Percentiles rank a stretch among this genome's conserved stretches.
Evolutionary conservation across 2,329 filamentous ascomycete species (phyloP).

Genomic region (Pseudocercospora cruenta): DNA sequence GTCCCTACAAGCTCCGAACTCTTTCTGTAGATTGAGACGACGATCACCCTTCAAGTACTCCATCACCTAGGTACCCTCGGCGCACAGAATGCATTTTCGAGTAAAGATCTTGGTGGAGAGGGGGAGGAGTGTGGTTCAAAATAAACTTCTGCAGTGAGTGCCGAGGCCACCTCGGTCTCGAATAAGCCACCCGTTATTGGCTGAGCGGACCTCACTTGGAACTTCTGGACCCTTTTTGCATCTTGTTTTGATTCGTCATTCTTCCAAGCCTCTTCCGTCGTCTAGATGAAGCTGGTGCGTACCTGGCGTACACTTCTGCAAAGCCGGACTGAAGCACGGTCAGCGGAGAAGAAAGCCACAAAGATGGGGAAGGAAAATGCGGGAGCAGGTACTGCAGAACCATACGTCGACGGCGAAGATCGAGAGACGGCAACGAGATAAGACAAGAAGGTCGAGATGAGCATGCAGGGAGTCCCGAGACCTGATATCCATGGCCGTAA

Average conservation of each 20-base stretch:
- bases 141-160: background rate
- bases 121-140: background rate
- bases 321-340: background rate
- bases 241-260: background rate
- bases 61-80: background rate
- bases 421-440: background rate
- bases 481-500: background rate
- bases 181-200: slow-evolving; percentile 5
- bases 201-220: background rate
- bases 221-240: background rate
- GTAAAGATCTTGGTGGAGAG: background rate
- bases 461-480: background rate
- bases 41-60: background rate
- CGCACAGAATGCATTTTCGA: background rate
- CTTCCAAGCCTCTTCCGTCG: background rate
- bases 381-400: background rate
- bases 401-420: background rate
- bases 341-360: background rate
- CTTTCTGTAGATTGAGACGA: background rate
- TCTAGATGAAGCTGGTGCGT: background rate
- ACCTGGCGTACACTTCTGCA: slow-evolving; percentile 1
- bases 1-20: background rate
- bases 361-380: background rate
- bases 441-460: background rate
- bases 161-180: slow-evolving; percentile 1